These are phyloP conservation scores for Batkoa obscura DNA, from an alignment of 371 early-diverging fungal species.

Conservation along the genomic window DNA sequence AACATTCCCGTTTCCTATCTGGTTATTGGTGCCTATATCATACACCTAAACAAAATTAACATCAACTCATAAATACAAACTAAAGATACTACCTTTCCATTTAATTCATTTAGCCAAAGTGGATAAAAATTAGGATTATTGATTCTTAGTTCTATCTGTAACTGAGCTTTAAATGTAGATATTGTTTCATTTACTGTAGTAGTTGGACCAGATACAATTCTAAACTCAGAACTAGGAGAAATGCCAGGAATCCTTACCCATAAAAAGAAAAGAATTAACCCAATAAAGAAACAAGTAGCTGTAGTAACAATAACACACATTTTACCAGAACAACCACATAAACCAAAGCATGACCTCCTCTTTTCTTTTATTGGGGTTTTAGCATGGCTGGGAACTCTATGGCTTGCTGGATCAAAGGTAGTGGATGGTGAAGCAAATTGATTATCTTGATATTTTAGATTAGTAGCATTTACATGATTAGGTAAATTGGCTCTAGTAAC, in stretches of 20 bases:
- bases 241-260: background rate
- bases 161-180: background rate
- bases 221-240: background rate
- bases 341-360: constrained; percentile 1
- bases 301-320: constrained; percentile 1
- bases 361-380: background rate
- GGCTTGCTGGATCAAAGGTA: background rate
- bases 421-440: background rate
- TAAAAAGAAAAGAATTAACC: background rate
- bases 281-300: background rate
- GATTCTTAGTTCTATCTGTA: background rate
- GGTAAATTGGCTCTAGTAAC: background rate
- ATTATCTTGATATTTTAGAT: background rate
- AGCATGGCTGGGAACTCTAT: background rate
- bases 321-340: background rate
- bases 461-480: background rate
- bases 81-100: background rate
- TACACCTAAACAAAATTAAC: background rate
- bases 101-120: background rate
- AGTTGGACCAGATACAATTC: background rate
- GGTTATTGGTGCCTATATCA: background rate
- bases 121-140: constrained; percentile 1
- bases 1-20: background rate
- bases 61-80: background rate
- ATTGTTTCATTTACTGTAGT: background rate